phyloP scores from a whole-genome alignment of 2,329 filamentous ascomycete genomes.

The Exophiala aquamarina region DNA sequence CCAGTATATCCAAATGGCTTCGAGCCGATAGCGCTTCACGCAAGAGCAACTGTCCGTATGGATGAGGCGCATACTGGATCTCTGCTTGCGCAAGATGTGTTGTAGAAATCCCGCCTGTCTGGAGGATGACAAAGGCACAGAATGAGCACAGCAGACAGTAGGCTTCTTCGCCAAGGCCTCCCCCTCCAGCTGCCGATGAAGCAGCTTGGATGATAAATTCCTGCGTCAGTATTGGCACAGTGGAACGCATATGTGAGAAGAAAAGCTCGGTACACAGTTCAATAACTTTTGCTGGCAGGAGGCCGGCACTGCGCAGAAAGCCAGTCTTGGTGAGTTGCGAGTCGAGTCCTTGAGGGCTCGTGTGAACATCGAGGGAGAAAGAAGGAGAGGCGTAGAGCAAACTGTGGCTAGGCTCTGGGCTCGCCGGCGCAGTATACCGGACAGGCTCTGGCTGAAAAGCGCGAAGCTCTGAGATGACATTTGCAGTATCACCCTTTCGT shows the following conservation, averaged over 20 bases:
- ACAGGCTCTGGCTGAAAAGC: constrained; percentile 65
- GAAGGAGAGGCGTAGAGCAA: constrained; percentile 4
- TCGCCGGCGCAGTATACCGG: background rate
- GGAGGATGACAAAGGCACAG: constrained; percentile 43
- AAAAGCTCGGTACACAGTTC: constrained; percentile 67
- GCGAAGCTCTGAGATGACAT: constrained; percentile 71
- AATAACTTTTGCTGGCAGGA: constrained; percentile 61
- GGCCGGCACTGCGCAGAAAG: constrained; percentile 48
- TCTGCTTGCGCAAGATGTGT: constrained; percentile 62
- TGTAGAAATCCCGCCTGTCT: constrained; percentile 58
- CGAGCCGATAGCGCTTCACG: constrained; percentile 57
- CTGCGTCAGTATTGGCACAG: constrained; percentile 40
- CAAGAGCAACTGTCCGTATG: constrained; percentile 44
- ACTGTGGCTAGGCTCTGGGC: background rate
- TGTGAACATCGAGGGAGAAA: constrained; percentile 52
- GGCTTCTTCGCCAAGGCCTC: constrained; percentile 27
- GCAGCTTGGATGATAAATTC: constrained; percentile 37
- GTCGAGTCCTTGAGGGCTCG: constrained; percentile 41
- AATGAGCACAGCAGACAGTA: constrained; percentile 41
- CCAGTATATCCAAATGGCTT: constrained; percentile 39
- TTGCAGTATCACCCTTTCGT: constrained; percentile 70
- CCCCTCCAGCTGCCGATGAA: constrained; percentile 41
- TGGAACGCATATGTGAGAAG: constrained; percentile 57
- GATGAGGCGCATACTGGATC: constrained; percentile 44
- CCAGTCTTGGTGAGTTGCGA: constrained; percentile 47